Conservation (phyloP, 2,329 filamentous ascomycete species). For the Ophiostoma sp. region DNA sequence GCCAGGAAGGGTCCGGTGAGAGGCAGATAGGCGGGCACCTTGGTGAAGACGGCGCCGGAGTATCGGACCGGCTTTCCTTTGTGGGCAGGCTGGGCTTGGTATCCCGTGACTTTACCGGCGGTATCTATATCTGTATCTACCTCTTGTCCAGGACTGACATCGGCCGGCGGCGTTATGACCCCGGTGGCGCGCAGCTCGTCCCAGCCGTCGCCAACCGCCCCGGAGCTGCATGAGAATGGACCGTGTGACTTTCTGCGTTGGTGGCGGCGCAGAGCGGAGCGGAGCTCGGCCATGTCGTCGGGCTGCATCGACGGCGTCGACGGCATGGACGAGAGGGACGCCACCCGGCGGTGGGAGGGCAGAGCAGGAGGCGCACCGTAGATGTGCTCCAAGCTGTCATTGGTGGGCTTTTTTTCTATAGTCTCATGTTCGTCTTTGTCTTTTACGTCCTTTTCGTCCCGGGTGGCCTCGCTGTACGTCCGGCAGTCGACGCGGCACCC, state of each 20-base stretch:
- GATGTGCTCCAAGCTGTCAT: background rate
- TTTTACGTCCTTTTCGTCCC: background rate
- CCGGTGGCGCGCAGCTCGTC: background rate
- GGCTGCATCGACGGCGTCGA: background rate
- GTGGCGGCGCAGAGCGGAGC: background rate
- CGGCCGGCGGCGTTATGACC: background rate
- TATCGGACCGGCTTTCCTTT: slow-evolving; percentile 12
- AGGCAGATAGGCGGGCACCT: slow-evolving; percentile 24
- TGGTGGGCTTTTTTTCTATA: no score
- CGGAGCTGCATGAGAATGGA: background rate
- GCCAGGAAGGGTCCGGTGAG: slow-evolving; percentile 20
- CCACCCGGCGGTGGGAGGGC: background rate
- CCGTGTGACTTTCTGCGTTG: background rate
- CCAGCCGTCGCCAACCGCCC: background rate
- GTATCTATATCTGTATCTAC: no score
- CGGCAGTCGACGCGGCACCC: slow-evolving; percentile 35
- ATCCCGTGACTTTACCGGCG: background rate
- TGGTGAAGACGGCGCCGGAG: slow-evolving; percentile 23
- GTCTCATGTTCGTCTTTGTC: background rate
- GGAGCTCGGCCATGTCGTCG: background rate
- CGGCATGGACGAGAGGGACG: background rate
- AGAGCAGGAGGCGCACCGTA: background rate
- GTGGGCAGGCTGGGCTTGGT: background rate
- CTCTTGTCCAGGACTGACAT: background rate
- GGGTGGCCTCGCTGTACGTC: slow-evolving; percentile 30